Conservation (phyloP, 2,329 filamentous ascomycete genomes). For the Fusarium bactridioides region DNA sequence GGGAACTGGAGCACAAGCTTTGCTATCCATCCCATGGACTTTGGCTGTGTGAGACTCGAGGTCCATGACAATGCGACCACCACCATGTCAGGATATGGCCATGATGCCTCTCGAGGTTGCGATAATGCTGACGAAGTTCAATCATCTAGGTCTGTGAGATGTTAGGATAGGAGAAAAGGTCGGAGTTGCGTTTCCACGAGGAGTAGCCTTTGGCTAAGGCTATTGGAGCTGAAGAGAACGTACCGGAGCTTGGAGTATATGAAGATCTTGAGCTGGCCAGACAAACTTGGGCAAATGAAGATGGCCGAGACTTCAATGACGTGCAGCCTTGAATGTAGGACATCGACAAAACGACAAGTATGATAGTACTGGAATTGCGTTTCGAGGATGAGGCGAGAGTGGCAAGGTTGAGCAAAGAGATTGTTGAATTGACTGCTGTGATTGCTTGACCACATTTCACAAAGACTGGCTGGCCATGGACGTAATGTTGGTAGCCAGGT, state of each 20-base stretch:
- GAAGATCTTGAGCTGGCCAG: background rate
- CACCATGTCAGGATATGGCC: background rate
- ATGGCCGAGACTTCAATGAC: background rate
- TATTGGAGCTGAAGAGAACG: background rate
- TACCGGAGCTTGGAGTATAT: background rate
- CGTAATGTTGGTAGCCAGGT: background rate
- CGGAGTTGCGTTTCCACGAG: background rate
- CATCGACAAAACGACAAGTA: too few species aligned
- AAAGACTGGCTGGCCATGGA: background rate
- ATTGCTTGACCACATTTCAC: background rate
- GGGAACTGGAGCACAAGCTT: too few species aligned
- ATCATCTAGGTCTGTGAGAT: background rate
- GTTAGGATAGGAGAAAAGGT: background rate
- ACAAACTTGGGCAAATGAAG: background rate
- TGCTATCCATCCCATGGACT: background rate
- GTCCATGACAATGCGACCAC: background rate
- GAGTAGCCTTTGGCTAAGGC: background rate
- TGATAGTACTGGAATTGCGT: rapidly evolving
- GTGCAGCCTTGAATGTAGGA: background rate
- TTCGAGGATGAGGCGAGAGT: background rate
- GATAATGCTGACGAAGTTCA: background rate
- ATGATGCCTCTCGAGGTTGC: background rate
- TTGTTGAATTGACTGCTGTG: background rate
- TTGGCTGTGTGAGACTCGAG: background rate
- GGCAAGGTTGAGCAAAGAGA: background rate